Conservation (phyloP, 2,329 filamentous ascomycete genomes). For the Cladosporium oxysporum region DNA sequence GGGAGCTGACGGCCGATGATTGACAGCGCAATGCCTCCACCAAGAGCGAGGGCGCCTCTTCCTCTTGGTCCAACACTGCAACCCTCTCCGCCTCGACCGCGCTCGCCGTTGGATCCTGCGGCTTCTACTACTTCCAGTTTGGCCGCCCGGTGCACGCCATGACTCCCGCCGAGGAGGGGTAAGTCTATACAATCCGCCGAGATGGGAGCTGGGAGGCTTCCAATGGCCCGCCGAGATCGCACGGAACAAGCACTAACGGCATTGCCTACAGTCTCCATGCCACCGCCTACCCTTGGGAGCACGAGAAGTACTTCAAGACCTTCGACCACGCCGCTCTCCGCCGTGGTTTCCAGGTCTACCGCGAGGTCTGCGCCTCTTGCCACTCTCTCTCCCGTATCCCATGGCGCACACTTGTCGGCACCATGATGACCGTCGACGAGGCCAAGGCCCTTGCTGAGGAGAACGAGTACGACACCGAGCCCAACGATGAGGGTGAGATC, state of each 20-base stretch:
- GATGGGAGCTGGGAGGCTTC: not conserved
- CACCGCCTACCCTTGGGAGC: conserved; percentile 93
- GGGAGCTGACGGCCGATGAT: conserved; percentile 25
- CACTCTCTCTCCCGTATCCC: conserved; percentile 94
- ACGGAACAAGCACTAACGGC: conserved; percentile 20
- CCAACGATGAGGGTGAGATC: conserved; percentile 96
- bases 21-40: conserved; percentile 63
- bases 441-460: conserved; percentile 96
- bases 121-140: conserved; percentile 97
- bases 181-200: conserved; percentile 51
- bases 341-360: conserved; percentile 99
- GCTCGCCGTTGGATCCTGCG: conserved; percentile 82
- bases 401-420: conserved; percentile 88
- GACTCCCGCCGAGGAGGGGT: conserved; percentile 98
- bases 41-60: conserved; percentile 48
- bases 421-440: conserved; percentile 93
- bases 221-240: conserved; percentile 7
- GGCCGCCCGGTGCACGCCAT: conserved; percentile 83
- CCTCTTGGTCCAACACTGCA: conserved; percentile 80
- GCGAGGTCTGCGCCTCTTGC: conserved; percentile 95
- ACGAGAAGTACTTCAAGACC: conserved; percentile 87
- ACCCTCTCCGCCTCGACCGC: conserved; percentile 84
- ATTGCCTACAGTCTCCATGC: conserved; percentile 72
- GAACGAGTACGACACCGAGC: conserved; percentile 97
- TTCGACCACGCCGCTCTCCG: conserved; percentile 97